These are phyloP conservation scores for Diaporthe sp. DNA, from an alignment of 2,329 filamentous ascomycete genomes.

Conservation along the genomic window DNA sequence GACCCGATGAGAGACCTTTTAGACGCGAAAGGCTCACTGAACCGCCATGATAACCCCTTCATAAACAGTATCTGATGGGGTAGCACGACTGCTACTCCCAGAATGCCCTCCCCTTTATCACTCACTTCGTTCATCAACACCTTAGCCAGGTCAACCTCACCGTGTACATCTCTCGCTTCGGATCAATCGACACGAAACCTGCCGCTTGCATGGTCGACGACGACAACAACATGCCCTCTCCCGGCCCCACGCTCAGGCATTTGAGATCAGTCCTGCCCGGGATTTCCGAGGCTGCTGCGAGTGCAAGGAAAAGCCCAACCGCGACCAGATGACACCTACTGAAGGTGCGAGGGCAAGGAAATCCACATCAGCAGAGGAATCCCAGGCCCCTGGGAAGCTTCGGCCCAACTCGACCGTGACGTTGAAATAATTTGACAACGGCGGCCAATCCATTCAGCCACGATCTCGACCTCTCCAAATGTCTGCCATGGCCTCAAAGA, in stretches of 20 bases:
- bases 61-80: too few species aligned
- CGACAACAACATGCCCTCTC: constrained; percentile 43
- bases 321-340: too few species aligned
- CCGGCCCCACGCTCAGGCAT: constrained; percentile 42
- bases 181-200: constrained; percentile 61
- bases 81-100: constrained; percentile 45
- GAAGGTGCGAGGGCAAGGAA: too few species aligned
- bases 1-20: neutral
- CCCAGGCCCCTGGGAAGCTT: too few species aligned
- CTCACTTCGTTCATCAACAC: constrained; percentile 60
- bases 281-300: constrained; percentile 54
- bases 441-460: too few species aligned
- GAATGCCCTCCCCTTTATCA: constrained; percentile 64
- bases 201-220: constrained; percentile 63
- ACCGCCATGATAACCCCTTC: accelerated
- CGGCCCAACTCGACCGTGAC: too few species aligned
- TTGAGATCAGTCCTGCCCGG: constrained; percentile 56
- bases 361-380: too few species aligned
- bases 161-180: constrained; percentile 51
- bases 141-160: constrained; percentile 57
- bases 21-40: neutral
- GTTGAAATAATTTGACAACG: too few species aligned
- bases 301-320: constrained; percentile 53
- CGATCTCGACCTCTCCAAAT: too few species aligned
- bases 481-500: too few species aligned